phyloP scores from a whole-genome alignment of 1,139 yeast species.

The Taphrina flavorubra region DNA sequence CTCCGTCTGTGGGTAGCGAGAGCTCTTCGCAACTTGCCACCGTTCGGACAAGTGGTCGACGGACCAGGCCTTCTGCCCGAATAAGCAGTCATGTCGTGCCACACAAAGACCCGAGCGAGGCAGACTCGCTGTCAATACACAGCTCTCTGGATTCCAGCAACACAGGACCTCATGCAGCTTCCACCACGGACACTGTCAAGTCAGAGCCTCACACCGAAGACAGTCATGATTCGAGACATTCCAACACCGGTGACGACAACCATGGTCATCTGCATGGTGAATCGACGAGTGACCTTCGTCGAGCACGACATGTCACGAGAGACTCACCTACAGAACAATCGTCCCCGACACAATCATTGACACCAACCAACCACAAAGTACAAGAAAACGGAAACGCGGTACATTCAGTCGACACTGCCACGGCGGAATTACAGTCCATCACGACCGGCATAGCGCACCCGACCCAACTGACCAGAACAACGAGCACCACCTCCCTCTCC shows the following conservation, averaged over 20 bases:
- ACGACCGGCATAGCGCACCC: not conserved
- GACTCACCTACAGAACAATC: not conserved
- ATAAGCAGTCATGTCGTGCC: not conserved
- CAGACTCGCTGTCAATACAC: conserved; percentile 14
- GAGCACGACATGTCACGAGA: not conserved
- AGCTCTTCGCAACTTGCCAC: not conserved
- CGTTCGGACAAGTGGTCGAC: conserved; percentile 11
- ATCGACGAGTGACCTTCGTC: not conserved
- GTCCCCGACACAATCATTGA: not conserved
- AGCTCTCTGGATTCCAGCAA: conserved; percentile 7
- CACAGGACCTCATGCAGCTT: not conserved
- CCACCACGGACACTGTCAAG: not conserved
- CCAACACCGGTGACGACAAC: not conserved
- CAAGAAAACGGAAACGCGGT: not conserved
- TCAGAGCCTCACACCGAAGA: not conserved
- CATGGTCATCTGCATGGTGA: too few relatives aligned
- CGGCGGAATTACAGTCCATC: conserved; percentile 7
- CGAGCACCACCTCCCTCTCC: conserved; percentile 6
- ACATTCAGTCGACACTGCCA: not conserved
- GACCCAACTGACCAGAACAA: not conserved
- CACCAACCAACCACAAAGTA: not conserved
- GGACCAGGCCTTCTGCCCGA: not conserved
- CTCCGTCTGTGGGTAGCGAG: not conserved
- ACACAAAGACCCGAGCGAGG: conserved; percentile 14
- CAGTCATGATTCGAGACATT: not conserved